Evolutionary conservation across 305 asterid species (phyloP).

Genomic region (Fraxinus paxiana): DNA sequence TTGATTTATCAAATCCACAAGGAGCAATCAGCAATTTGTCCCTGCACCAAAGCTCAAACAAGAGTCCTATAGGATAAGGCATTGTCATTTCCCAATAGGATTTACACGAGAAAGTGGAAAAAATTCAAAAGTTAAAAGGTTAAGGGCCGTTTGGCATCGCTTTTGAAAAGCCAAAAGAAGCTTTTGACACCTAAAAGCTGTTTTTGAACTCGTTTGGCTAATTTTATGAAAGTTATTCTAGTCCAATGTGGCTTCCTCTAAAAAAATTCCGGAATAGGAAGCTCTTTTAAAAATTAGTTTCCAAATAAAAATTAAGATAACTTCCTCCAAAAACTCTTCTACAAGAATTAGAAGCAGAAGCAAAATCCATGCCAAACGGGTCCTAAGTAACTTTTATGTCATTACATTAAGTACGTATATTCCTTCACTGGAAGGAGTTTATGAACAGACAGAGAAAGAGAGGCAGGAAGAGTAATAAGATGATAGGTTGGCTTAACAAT

Average conservation of each 20-base stretch:
- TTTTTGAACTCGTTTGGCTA: background rate
- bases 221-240: background rate
- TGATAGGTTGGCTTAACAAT: background rate
- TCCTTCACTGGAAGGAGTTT: background rate
- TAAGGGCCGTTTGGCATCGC: background rate
- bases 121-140: conserved; percentile 3
- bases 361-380: background rate
- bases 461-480: conserved; percentile 1
- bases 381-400: background rate
- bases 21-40: conserved; percentile 67
- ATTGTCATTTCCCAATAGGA: conserved; percentile 5
- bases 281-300: background rate
- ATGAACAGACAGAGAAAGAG: background rate
- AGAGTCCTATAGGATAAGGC: conserved; percentile 18
- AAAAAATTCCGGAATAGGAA: background rate
- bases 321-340: background rate
- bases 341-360: background rate
- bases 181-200: background rate
- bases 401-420: background rate
- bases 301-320: background rate
- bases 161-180: background rate
- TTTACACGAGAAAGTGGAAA: background rate
- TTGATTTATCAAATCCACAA: conserved; percentile 54
- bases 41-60: conserved; percentile 38
- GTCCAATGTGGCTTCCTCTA: background rate